Conservation (phyloP, 176 grass and related monocot genomes). For the Rhynchospora breviuscula region DNA sequence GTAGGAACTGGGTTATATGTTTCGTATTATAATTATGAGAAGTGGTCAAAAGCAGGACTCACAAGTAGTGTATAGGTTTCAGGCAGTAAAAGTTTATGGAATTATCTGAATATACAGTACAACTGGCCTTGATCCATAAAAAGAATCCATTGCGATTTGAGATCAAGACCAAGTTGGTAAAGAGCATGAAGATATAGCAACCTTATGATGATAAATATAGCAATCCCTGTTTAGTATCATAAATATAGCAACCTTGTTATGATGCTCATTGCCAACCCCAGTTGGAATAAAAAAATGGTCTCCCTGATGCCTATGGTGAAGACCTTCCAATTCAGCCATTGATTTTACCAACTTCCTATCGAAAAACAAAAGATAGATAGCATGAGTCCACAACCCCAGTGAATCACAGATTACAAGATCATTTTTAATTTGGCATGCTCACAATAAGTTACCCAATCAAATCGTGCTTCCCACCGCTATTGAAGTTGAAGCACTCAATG, state of each 20-base stretch:
- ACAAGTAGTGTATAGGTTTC: not conserved
- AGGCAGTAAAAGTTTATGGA: not conserved
- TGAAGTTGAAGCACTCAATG: constrained; percentile 97
- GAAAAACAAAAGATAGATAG: constrained; percentile 45
- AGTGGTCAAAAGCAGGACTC: not conserved
- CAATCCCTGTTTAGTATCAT: not conserved
- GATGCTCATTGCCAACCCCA: constrained; percentile 50
- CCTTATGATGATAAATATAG: no score
- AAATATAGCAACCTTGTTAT: constrained; percentile 77
- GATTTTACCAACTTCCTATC: constrained; percentile 95
- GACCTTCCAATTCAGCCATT: constrained; percentile 70
- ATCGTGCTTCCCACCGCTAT: constrained; percentile 85
- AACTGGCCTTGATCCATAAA: not conserved
- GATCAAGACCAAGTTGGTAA: not conserved
- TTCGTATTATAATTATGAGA: not conserved
- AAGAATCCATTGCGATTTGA: not conserved
- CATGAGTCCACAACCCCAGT: constrained; percentile 37
- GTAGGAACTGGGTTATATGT: not conserved
- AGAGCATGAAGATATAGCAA: not conserved
- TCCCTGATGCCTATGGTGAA: constrained; percentile 48
- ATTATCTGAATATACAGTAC: not conserved
- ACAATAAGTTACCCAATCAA: constrained; percentile 78
- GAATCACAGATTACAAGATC: constrained; percentile 41
- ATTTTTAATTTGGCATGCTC: constrained; percentile 28
- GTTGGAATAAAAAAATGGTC: constrained; percentile 77